Base-by-base conservation (phyloP, 257 asterid genomes). In the Fraxinus anomala region DNA sequence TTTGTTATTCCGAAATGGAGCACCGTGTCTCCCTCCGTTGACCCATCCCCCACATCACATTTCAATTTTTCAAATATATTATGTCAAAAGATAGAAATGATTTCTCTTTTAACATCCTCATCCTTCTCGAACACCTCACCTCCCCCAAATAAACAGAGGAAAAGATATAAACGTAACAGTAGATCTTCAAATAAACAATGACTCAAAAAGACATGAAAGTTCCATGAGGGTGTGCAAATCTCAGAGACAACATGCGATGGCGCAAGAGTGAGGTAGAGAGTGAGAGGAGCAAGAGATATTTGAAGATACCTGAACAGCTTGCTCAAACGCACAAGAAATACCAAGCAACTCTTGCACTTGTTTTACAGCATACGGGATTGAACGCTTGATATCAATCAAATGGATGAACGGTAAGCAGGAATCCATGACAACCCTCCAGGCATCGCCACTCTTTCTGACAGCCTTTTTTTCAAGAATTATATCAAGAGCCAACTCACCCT, bases 261-360 rank as follows among this genome's bases (percentile, higher is more conserved):
- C 4, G 14, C 67, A 2, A 11, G 49, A 16, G 21, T 19, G 26
- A 54, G 67, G 8, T 8, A 2, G 4, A 13, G 0, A 47, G 56
- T 3, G 24, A 54, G 26, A 1, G 11, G 0, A 11, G 65, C 65
- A 54, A n/a, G 65, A 54, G 26, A 54, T 1, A 16, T 23, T 3
- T 63, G 59, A 24, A 37, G 49, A 76, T 89, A 96, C 99, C 99
- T 93, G 97, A 83, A 96, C 97, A 82, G 94, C 98, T 85, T 93
- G 99, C 91, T 93, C 99, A 77, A 96, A 96, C 10, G 98, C 93
- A 89, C 99, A 96, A 79, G 99, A 93, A 74, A 96, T 90, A 72
- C 99, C 99, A 82, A 96, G 96, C 80, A 93, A 84, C 77, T 96
- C 97, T 81, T 93, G 92, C 71, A 96, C 94, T 89, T 96, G 97